Conservation (phyloP, 352 stramenopile species). For the Phytophthora aleatoria region DNA sequence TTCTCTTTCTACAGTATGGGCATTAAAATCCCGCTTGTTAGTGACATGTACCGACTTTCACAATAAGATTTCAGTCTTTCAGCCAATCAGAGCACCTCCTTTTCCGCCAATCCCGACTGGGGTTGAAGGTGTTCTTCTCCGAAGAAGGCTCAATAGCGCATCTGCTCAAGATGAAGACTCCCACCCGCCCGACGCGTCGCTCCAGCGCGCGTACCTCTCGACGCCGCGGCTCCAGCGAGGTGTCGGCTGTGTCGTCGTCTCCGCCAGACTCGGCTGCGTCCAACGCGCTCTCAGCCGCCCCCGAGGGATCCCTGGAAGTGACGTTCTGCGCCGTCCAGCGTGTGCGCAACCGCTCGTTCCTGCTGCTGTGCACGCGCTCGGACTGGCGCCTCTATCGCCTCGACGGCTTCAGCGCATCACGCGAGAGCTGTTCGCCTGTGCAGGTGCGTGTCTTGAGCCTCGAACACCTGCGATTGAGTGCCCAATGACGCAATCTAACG, state of each 20-base stretch:
- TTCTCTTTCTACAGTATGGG: conserved; percentile 1
- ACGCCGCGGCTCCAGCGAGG: conserved; percentile 10
- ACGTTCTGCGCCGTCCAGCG: conserved; percentile 73
- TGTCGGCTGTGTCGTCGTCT: neutral
- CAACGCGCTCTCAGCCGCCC: conserved; percentile 12
- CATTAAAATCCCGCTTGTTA: conserved; percentile 4
- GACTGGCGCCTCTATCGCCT: conserved; percentile 67
- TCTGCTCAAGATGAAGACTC: conserved; percentile 29
- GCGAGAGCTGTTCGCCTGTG: conserved; percentile 51
- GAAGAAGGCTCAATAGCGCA: conserved; percentile 26
- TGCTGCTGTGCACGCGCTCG: conserved; percentile 61
- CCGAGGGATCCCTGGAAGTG: conserved; percentile 43
- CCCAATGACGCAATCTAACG: conserved; percentile 6
- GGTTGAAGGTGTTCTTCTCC: conserved; percentile 27
- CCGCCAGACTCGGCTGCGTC: conserved; percentile 7
- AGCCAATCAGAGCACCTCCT: neutral
- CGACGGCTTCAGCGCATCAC: conserved; percentile 45
- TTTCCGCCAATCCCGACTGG: conserved; percentile 5
- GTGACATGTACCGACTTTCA: conserved; percentile 17
- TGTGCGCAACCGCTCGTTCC: conserved; percentile 50
- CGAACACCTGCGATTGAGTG: neutral
- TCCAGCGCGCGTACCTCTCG: conserved; percentile 31
- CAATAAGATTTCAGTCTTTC: neutral
- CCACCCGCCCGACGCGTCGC: conserved; percentile 26
- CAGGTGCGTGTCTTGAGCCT: conserved; percentile 37